Evolutionary conservation across 2,329 filamentous ascomycete genomes (phyloP).

Genomic region (Cyphellophora europaea): DNA sequence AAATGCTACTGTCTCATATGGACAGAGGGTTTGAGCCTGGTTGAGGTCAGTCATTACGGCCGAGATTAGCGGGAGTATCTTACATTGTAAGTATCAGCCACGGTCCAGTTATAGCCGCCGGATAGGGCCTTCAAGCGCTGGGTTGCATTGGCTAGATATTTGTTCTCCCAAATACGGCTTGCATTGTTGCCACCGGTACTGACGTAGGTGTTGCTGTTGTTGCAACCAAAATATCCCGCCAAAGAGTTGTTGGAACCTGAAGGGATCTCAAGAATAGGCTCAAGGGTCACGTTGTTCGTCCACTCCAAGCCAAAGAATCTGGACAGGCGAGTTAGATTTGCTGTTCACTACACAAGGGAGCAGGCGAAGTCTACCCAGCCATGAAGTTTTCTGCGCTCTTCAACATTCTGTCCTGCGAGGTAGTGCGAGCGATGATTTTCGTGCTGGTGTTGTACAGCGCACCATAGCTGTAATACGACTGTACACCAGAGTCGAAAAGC

Average conservation of each 20-base stretch:
- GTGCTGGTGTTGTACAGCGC: slow-evolving; percentile 57
- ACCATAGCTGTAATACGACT: slow-evolving; percentile 66
- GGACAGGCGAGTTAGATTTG: no score
- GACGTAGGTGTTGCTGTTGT: slow-evolving; percentile 43
- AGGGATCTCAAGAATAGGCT: slow-evolving; percentile 61
- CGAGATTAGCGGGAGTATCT: not conserved
- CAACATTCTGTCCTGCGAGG: slow-evolving; percentile 68
- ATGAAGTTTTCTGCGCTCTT: slow-evolving; percentile 70
- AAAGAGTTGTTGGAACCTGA: slow-evolving; percentile 60
- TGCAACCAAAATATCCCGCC: slow-evolving; percentile 56
- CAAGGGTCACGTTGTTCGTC: slow-evolving; percentile 62
- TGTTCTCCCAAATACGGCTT: slow-evolving; percentile 48
- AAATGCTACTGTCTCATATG: slow-evolving; percentile 69
- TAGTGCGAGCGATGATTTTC: slow-evolving; percentile 66
- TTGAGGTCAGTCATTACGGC: not conserved
- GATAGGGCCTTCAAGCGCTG: slow-evolving; percentile 49
- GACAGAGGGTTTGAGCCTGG: slow-evolving; percentile 61
- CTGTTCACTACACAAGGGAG: no score
- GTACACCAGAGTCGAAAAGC: slow-evolving; percentile 59
- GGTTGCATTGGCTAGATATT: slow-evolving; percentile 58
- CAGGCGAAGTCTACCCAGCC: no score
- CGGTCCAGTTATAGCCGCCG: slow-evolving; percentile 53
- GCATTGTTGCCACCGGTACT: slow-evolving; percentile 47
- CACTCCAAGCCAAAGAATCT: slow-evolving; percentile 72
- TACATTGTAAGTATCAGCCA: slow-evolving; percentile 46